Evolutionary conservation across 2,329 filamentous ascomycete genomes (phyloP).

Genomic region (Aspergillus melleus): DNA sequence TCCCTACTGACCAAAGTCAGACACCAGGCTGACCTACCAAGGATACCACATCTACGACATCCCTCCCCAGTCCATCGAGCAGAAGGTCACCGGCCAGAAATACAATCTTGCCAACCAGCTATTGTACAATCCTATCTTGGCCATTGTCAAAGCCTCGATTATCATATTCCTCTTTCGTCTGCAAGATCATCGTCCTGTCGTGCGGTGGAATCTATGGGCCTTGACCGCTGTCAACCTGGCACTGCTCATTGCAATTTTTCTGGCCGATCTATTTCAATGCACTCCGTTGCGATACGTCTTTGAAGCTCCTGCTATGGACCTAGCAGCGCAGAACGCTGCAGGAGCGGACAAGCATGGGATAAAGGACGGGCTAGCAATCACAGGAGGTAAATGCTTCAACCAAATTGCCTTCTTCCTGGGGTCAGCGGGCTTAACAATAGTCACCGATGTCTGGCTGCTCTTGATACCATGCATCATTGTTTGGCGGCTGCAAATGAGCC

Average conservation of each 20-base stretch:
- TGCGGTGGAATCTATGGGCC: conserved; percentile 23
- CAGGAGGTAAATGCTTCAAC: conserved; percentile 28
- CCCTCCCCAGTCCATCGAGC: conserved; percentile 8
- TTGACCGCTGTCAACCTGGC: conserved; percentile 19
- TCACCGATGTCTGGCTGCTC: conserved; percentile 33
- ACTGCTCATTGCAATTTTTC: conserved; percentile 24
- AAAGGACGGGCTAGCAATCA: conserved; percentile 4
- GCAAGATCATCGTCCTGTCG: conserved; percentile 23
- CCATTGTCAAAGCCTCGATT: conserved; percentile 32
- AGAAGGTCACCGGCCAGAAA: background rate
- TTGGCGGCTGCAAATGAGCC: conserved; percentile 29
- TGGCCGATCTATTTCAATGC: conserved; percentile 35
- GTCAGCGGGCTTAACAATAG: conserved; percentile 27
- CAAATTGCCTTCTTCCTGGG: conserved; percentile 29
- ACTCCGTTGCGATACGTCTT: conserved; percentile 26
- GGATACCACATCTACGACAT: conserved; percentile 27
- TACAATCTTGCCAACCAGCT: conserved; percentile 26
- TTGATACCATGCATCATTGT: conserved; percentile 34
- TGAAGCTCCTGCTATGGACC: conserved; percentile 5
- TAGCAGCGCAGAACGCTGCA: background rate
- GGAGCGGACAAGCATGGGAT: background rate
- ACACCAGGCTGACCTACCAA: conserved; percentile 27
- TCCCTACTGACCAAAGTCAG: conserved; percentile 7
- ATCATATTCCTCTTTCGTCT: conserved; percentile 32
- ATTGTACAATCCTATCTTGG: conserved; percentile 31